A percentile compares a stretch with the other conserved stretches of the same genome.
Conservation (phyloP, 305 asterid genomes). For the Ajuga reptans region DNA sequence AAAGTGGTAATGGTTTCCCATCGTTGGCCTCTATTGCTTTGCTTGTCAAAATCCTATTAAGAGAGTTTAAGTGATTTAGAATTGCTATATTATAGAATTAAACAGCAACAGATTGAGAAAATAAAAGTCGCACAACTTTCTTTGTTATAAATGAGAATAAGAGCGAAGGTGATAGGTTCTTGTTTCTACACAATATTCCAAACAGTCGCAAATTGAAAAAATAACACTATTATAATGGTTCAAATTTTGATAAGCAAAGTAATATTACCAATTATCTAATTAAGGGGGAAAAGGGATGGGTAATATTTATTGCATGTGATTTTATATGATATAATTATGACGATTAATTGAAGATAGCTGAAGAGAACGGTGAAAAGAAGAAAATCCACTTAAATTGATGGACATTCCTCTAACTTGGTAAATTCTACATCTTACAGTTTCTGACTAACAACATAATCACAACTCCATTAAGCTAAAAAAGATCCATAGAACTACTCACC, state of each 20-base stretch:
- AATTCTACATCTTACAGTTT: background rate
- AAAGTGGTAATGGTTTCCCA: conserved; percentile 79
- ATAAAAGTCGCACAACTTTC: background rate
- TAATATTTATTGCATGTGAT: background rate
- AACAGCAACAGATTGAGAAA: background rate
- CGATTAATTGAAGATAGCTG: background rate
- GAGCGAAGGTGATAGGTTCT: background rate
- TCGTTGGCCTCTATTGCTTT: conserved; percentile 89
- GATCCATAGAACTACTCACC: conserved; percentile 36
- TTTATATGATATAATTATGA: background rate
- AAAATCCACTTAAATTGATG: background rate
- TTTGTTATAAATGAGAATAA: background rate
- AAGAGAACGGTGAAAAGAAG: background rate
- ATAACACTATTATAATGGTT: background rate
- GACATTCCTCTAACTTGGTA: background rate
- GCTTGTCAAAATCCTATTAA: conserved; percentile 59
- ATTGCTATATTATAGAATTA: background rate
- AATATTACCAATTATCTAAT: background rate
- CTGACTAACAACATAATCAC: background rate
- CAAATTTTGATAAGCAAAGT: background rate
- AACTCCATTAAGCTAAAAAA: background rate
- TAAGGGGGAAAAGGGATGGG: background rate
- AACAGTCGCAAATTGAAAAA: background rate
- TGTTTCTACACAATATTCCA: background rate
- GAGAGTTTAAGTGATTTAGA: background rate